Evolutionary conservation across 2,329 filamentous ascomycete genomes (phyloP), one percentile per base, ranked within the genome.

Genomic region (Thermothelomyces thermophilus): DNA sequence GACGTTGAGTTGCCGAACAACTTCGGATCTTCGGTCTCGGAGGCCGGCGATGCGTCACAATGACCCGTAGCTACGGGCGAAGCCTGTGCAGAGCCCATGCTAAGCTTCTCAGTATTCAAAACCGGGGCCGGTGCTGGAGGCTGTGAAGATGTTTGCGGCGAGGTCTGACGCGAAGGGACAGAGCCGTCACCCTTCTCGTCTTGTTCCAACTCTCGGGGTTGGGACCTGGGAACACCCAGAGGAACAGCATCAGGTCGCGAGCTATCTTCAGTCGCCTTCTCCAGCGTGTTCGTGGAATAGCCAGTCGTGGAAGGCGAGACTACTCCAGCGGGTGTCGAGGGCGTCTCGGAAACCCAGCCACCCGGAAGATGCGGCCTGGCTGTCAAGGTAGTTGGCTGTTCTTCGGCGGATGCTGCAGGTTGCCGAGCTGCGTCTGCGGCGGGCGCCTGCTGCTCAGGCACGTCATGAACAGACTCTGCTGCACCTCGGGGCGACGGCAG

Each of bases 321-420:
- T 3, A 28, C 26, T 14, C 63, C 59, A 17, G 51, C 52, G 7
- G 60, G 53, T n/a, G 58, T 56, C 2, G 54, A 47, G 10, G 51
- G 35, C 5, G 60, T 64, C 47, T 66, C 64, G 13, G 62, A 57
- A 34, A 66, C 64, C 64, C 63, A 66, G 26, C 56, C 58, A 17
- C 64, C 64, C 14, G 64, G 64, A n/a, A 66, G 51, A 7, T 56
- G 55, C 1, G 64, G 63, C 14, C 63, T 52, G 20, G 22, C 26
- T 39, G 49, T 41, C 6, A 45, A 46, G 22, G 40, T 41, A 34
- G 35, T 36, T 14, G 31, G 42, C 28, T 42, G 31, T 28, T 34
- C 30, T 47, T 30, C 39, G 16, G 14, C 19, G 34, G 19, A 13
- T 47, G 48, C 46, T 50, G 46, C 33, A 4, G 43, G 36, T 30